Conservation (phyloP, 2,329 filamentous ascomycete species). For the Amylocarpus encephaloides region DNA sequence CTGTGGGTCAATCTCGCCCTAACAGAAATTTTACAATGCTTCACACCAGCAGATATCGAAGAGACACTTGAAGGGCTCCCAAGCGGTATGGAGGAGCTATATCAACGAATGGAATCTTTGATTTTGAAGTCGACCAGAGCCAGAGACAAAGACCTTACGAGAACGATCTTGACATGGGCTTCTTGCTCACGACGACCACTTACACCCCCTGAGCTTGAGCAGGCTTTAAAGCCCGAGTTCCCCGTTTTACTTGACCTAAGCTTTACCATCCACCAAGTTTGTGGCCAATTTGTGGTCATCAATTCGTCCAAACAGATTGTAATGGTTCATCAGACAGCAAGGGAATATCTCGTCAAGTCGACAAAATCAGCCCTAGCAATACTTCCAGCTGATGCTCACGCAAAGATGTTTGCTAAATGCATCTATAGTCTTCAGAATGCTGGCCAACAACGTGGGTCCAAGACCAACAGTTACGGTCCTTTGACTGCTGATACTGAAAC, state of each 20-base stretch:
- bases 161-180: slow-evolving; percentile 6
- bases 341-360: slow-evolving; percentile 30
- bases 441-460: not conserved
- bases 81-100: slow-evolving; percentile 30
- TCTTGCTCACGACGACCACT: slow-evolving; percentile 5
- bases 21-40: slow-evolving; percentile 26
- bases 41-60: slow-evolving; percentile 24
- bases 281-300: slow-evolving; percentile 30
- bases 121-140: slow-evolving; percentile 12
- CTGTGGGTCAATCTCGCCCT: slow-evolving; percentile 32
- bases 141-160: slow-evolving; percentile 7
- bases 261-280: slow-evolving; percentile 27
- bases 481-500: slow-evolving; percentile 8
- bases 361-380: not conserved
- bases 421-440: not conserved
- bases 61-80: slow-evolving; percentile 27
- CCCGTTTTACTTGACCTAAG: slow-evolving; percentile 24
- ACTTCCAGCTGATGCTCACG: not conserved
- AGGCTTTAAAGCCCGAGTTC: slow-evolving; percentile 6
- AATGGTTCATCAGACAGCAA: slow-evolving; percentile 34
- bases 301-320: slow-evolving; percentile 27
- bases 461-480: too few relatives aligned
- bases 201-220: slow-evolving; percentile 1
- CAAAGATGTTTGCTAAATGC: slow-evolving; percentile 3
- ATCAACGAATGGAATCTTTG: slow-evolving; percentile 30